These are phyloP conservation scores for Wickerhamiella hasegawae DNA, from an alignment of 805 yeast genomes.

Conservation along the genomic window DNA sequence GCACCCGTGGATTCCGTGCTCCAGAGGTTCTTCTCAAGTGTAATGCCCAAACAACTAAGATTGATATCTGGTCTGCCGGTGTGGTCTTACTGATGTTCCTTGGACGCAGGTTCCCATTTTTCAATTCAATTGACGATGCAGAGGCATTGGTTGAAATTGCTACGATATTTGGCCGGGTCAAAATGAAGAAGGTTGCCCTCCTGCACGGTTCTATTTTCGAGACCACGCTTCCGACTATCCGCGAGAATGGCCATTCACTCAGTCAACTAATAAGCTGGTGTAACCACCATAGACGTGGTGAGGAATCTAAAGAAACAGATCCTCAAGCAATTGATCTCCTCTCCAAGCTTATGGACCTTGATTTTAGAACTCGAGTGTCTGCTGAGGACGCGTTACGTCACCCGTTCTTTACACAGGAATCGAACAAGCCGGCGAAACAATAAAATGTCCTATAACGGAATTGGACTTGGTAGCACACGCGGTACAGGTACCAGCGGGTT, in stretches of 20 bases:
- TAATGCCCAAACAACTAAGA: constrained; percentile 60
- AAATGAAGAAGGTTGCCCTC: constrained; percentile 60
- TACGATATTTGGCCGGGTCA: constrained; percentile 57
- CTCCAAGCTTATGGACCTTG: constrained; percentile 46
- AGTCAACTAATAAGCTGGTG: constrained; percentile 27
- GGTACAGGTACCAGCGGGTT: constrained; percentile 24
- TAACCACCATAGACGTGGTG: constrained; percentile 2
- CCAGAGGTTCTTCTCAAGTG: constrained; percentile 86
- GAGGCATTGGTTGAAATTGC: constrained; percentile 83
- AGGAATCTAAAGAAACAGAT: constrained; percentile 10
- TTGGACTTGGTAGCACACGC: constrained; percentile 21
- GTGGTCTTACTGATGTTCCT: constrained; percentile 68
- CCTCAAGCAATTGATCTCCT: constrained; percentile 20
- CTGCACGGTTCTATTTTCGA: constrained; percentile 84
- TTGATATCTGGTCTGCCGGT: constrained; percentile 90
- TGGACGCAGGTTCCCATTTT: constrained; percentile 75
- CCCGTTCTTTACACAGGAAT: constrained; percentile 33
- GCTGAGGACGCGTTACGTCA: constrained; percentile 45
- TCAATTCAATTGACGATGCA: constrained; percentile 83
- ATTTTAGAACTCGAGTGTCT: constrained; percentile 52
- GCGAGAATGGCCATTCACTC: constrained; percentile 26
- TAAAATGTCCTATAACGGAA: constrained; percentile 22
- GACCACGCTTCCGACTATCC: constrained; percentile 37
- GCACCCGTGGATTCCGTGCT: constrained; percentile 88
- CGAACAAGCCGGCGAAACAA: background rate